Evolutionary conservation across 768 basidiomycete genomes (phyloP), one percentile per base, ranked within the genome.

Genomic region (Dioszegia hungarica): DNA sequence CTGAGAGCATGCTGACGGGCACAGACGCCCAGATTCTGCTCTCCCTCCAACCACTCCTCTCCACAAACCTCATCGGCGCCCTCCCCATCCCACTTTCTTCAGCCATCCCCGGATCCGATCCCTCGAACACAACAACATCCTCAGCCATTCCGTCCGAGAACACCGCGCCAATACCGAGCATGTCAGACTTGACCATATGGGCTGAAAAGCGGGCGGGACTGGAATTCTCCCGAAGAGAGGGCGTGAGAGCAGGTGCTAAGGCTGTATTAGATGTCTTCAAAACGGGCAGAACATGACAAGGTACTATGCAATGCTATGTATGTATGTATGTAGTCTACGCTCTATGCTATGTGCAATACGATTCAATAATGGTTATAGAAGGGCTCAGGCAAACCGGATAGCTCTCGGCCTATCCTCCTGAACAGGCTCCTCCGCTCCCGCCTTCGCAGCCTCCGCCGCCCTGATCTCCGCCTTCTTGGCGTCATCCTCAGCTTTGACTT

Each of bases 311-410:
- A 43, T 22, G 6, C 31, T 33, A 33, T 33, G 14, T 33, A 33
- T 33, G 31, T 14, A n/a, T 43, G 41, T 43, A 43, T 43, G 41
- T 19, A 38, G 5, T 51, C 5, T 51, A 51, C 39, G 27, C 22
- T 51, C 3, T 49, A 34, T 27, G 20, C 31, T 33, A n/a, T n/a
- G n/a, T n/a, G n/a, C n/a, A n/a, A n/a, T n/a, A n/a, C n/a, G n/a
- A n/a, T n/a, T n/a, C n/a, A n/a, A n/a, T n/a, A n/a, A n/a, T n/a
- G n/a, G n/a, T n/a, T n/a, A n/a, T n/a, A n/a, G n/a, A n/a, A n/a
- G n/a, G n/a, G 36, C 33, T 39, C 59, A 63, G 6, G 65, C 65
- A 40, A 67, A 67, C 33, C 65, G 43, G 48, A 58, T 67, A 44
- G 37, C 59, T 52, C 40, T 49, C 36, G 53, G 57, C 56, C 54